Base-by-base conservation (phyloP, 1,284 basidiomycete species). In the Ustilago bromivora region DNA sequence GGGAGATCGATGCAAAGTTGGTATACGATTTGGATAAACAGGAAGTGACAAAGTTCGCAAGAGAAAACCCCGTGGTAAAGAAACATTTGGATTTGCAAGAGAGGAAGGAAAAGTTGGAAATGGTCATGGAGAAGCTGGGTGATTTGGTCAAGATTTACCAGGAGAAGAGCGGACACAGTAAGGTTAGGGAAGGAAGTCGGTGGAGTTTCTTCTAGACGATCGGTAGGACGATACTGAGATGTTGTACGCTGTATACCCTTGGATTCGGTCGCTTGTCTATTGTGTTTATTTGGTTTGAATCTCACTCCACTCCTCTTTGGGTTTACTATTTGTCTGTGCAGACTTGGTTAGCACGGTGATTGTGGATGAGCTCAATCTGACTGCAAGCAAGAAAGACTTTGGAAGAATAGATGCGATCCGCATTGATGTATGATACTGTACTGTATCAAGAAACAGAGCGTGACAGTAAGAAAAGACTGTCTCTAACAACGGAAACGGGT, bases 51-150 rank as follows among this genome's bases (percentile, higher is more conserved):
- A 90, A 91, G 68, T 99, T 99, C 87, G 96, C 97, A 0, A 90
- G 94, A 34, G 95, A 99, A 88, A 99, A 99, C 85, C 96, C 96
- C 1, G 88, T 88, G 34, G 91, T 99, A 63, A 89, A 91, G 76
- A 89, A 89, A 63, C 97, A 99, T 86, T 89, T 99, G n/a, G 95
- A 99, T 76, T 87, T 99, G 49, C 97, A 99, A 86, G 94, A 96
- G 69, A 89, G 95, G 40, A 99, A 98, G 85, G 95, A 98, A 85
- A 98, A 98, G 87, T 89, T 99, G n/a, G 83, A 83, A 41, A 53
- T 78, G 80, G 79, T 87, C 28, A 85, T 86, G 69, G 81, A 83
- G 4, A 87, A 85, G 58, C 78, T 87, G 41, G 82, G 83, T 63
- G 80, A 81, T 4, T 68, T 87, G 34, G 84, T 86, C 60, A 86